A percentile compares a stretch with the other conserved stretches of the same genome.
These are phyloP conservation scores for Neopestalotiopsis sp. DNA, from an alignment of 2,329 filamentous ascomycete genomes.

Conservation along the genomic window DNA sequence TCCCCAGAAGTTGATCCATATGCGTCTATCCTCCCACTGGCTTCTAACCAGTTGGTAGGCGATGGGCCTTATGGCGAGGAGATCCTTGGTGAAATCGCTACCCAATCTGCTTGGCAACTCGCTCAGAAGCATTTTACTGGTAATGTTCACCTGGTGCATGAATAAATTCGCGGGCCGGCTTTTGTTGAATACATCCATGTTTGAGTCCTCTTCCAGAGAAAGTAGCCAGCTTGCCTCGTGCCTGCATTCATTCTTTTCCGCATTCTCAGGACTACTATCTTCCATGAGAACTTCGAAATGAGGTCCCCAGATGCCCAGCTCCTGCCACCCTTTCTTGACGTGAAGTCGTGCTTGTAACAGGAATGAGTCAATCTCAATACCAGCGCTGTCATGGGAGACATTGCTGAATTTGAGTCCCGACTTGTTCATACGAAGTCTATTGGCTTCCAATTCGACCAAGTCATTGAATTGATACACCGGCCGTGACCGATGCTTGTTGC, in stretches of 20 bases:
- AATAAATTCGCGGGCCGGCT: background rate
- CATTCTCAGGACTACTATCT: background rate
- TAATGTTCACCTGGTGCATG: background rate
- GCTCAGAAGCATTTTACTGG: background rate
- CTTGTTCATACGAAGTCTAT: background rate
- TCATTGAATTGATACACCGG: background rate
- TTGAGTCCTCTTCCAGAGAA: background rate
- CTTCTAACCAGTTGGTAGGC: background rate
- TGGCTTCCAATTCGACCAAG: background rate
- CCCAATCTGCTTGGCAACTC: background rate
- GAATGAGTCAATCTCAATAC: background rate
- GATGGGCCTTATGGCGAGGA: background rate
- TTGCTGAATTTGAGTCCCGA: too few species aligned
- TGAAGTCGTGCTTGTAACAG: background rate
- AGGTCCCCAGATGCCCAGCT: constrained; percentile 1
- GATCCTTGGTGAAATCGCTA: background rate
- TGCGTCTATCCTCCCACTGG: background rate
- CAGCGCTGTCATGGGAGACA: too few species aligned
- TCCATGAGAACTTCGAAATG: background rate
- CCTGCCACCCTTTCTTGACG: background rate
- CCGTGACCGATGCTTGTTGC: background rate
- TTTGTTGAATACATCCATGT: background rate
- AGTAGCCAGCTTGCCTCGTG: background rate
- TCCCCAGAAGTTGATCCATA: constrained; percentile 1
- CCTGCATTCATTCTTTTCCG: too few species aligned